Evolutionary conservation across 805 yeast genomes (phyloP), one percentile per base, ranked within the genome.

Genomic region (Brettanomyces anomalus): DNA sequence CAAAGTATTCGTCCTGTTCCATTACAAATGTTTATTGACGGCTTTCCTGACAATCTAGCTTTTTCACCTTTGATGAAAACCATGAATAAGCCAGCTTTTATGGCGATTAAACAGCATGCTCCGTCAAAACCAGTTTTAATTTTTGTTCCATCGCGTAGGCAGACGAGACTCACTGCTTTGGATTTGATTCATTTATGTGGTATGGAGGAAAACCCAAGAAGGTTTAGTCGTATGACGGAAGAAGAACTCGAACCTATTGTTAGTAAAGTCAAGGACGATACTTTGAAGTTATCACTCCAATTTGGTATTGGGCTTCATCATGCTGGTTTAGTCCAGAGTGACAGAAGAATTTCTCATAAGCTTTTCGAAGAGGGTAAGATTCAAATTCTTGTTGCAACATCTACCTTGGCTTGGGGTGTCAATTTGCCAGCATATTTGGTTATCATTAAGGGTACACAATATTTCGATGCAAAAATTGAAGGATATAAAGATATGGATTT

Each of bases 41-140:
- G 94, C 0, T 85, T 81, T 53, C 89, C 88, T 1, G 93, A 84
- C 49, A 81, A 82, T 48, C 68, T 81, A 47, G 88, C 87, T 1
- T 84, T 85, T 55, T 79, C 88, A 52, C 87, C 90, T 1, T 66
- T 85, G 54, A 85, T 85, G 96, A 85, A 79, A 66, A 84, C 79
- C 18, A 85, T 77, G 93, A 87, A 80, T 69, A 87, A 73, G 54
- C 96, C 97, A 1, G 90, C 95, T 0, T 88, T 84, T 55, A 76
- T 82, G 81, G 95, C 96, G 0, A 88, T 88, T 49, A 85, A 87
- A 56, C 87, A 85, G 49, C 96, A 89, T 58, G 84, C 96, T 0
- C 94, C 96, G 2, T 67, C 66, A 16, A 80, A 88, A 57, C 95
- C 96, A 0, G 90, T 82, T 10, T 68, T 85, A 51, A 79, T 85